phyloP scores from a whole-genome alignment of 2,329 filamentous ascomycete genomes.

The Didymella lethalis region DNA sequence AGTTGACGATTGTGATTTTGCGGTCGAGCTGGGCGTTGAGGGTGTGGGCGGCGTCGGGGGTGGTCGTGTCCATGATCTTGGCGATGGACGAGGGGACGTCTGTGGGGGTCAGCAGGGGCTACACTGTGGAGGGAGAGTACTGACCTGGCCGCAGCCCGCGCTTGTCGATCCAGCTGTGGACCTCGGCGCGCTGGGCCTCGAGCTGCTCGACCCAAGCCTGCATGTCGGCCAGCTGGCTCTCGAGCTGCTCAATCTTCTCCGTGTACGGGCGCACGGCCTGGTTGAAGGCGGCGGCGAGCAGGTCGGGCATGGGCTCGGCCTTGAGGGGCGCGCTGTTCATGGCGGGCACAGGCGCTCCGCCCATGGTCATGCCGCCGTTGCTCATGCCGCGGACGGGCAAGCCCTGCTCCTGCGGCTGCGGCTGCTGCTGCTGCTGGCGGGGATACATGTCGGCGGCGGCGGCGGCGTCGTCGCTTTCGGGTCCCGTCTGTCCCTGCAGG shows the following conservation, averaged over 20 bases:
- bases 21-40: constrained; percentile 65
- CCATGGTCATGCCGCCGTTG: constrained; percentile 33
- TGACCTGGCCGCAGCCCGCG: constrained; percentile 61
- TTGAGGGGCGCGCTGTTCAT: constrained; percentile 29
- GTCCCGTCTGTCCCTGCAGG: neutral
- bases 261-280: constrained; percentile 61
- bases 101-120: constrained; percentile 33
- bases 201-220: constrained; percentile 60
- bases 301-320: constrained; percentile 58
- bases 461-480: constrained; percentile 24
- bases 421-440: constrained; percentile 45
- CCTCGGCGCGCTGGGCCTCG: constrained; percentile 60
- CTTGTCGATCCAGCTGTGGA: constrained; percentile 65
- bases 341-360: constrained; percentile 35
- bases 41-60: constrained; percentile 58
- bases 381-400: constrained; percentile 32
- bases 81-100: constrained; percentile 62
- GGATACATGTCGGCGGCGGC: constrained; percentile 53
- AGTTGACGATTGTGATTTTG: constrained; percentile 66
- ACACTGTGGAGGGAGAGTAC: constrained; percentile 14
- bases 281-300: constrained; percentile 62
- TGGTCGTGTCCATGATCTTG: constrained; percentile 61
- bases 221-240: constrained; percentile 60
- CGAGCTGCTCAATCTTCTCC: constrained; percentile 62
- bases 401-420: constrained; percentile 51